Evolutionary conservation across 2,329 filamentous ascomycete genomes (phyloP).

Genomic region (Aspergillus sojae): DNA sequence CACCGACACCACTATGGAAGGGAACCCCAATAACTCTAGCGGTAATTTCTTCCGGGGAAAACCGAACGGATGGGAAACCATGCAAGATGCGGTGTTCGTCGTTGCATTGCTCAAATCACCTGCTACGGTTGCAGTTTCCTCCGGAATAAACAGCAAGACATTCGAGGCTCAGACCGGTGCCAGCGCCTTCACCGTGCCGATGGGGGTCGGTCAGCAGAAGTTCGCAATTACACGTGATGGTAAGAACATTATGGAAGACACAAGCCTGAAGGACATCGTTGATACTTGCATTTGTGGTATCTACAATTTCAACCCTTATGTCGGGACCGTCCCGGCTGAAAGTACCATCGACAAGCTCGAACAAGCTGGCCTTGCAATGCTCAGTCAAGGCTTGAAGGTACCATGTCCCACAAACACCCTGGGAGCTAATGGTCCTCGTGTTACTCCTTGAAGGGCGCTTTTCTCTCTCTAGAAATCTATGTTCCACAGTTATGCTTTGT

Average conservation of each 20-base stretch:
- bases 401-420: conserved; percentile 34
- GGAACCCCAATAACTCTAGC: conserved; percentile 46
- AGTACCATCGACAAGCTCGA: conserved; percentile 39
- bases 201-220: conserved; percentile 52
- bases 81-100: conserved; percentile 56
- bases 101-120: conserved; percentile 53
- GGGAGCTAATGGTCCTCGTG: conserved; percentile 9
- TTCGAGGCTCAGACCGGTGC: conserved; percentile 53
- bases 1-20: conserved; percentile 54
- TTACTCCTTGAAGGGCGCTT: background rate
- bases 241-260: conserved; percentile 48
- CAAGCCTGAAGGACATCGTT: conserved; percentile 54
- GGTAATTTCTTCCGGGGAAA: conserved; percentile 58
- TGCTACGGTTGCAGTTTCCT: conserved; percentile 50
- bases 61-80: conserved; percentile 54
- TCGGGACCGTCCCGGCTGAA: conserved; percentile 51
- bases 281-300: conserved; percentile 53
- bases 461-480: background rate
- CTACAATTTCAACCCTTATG: conserved; percentile 62
- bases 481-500: background rate
- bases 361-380: conserved; percentile 33
- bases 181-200: conserved; percentile 48
- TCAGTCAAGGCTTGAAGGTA: conserved; percentile 33
- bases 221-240: conserved; percentile 51
- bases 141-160: conserved; percentile 47